Evolutionary conservation across 2,329 filamentous ascomycete genomes (phyloP).

Genomic region (Arthrobotrys sphaeroides): DNA sequence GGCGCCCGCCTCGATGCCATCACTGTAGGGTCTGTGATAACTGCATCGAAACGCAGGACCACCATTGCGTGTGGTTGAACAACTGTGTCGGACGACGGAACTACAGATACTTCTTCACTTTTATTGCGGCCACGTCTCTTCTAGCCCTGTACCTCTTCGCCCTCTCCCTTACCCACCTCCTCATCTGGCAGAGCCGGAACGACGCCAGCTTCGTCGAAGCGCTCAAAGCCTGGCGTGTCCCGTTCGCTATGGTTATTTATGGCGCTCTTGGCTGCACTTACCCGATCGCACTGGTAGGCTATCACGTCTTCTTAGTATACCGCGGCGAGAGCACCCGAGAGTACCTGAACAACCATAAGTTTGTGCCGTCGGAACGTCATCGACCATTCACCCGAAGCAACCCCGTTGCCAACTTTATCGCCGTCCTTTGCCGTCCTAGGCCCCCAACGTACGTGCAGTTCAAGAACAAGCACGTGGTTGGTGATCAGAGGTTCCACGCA

Average conservation of each 20-base stretch:
- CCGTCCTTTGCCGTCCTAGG: slow-evolving; percentile 82
- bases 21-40: slow-evolving; percentile 97
- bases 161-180: slow-evolving; percentile 80
- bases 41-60: slow-evolving; percentile 95
- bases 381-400: slow-evolving; percentile 85
- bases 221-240: slow-evolving; percentile 76
- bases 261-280: slow-evolving; percentile 79
- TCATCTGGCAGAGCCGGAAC: slow-evolving; percentile 74
- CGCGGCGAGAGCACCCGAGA: slow-evolving; percentile 95
- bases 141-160: slow-evolving; percentile 79
- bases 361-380: slow-evolving; percentile 88
- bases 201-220: slow-evolving; percentile 73
- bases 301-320: slow-evolving; percentile 90
- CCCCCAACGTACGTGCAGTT: slow-evolving; percentile 83
- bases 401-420: slow-evolving; percentile 78
- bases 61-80: slow-evolving; percentile 99
- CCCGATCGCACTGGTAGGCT: slow-evolving; percentile 81
- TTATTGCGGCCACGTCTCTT: slow-evolving; percentile 81
- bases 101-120: slow-evolving; percentile 97
- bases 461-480: slow-evolving; percentile 77
- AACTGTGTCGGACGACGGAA: slow-evolving; percentile 97
- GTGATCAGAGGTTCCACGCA: slow-evolving; percentile 81
- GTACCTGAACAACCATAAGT: slow-evolving; percentile 92
- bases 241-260: slow-evolving; percentile 90
- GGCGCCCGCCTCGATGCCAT: slow-evolving; percentile 93